These are phyloP conservation scores for Paspalum notatum DNA, from an alignment of 176 grass and related monocot species.

Conservation along the genomic window DNA sequence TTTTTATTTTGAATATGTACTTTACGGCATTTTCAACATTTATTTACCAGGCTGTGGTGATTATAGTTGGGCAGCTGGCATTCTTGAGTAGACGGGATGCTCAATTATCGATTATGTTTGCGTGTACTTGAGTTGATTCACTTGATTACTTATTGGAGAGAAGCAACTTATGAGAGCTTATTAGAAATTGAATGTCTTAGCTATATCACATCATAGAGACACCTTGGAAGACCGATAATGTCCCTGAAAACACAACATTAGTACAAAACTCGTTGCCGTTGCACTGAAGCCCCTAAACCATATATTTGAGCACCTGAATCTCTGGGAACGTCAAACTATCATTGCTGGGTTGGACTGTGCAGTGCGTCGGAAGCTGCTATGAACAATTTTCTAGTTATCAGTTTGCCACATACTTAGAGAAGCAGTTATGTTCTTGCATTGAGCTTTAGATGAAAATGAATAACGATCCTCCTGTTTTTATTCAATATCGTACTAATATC, in stretches of 20 bases:
- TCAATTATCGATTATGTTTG: not conserved
- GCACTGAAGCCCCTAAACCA: not conserved
- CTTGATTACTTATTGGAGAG: constrained; percentile 7
- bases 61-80: not conserved
- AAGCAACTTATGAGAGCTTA: not conserved
- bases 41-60: not conserved
- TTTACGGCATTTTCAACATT: not conserved
- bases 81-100: constrained; percentile 9
- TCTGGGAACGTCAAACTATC: not conserved
- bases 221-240: not conserved
- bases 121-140: not conserved
- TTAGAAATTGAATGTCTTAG: not conserved
- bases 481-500: constrained; percentile 1
- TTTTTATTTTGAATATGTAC: too few species aligned
- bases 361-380: not conserved
- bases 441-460: constrained; percentile 14
- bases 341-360: not conserved
- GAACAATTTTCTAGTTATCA: not conserved
- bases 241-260: not conserved
- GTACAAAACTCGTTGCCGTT: not conserved
- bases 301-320: not conserved
- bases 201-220: not conserved
- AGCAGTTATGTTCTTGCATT: not conserved
- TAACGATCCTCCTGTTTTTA: not conserved
- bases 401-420: not conserved